Evolutionary conservation across 2,329 filamentous ascomycete genomes (phyloP).

Genomic region (Fusarium torreyae): DNA sequence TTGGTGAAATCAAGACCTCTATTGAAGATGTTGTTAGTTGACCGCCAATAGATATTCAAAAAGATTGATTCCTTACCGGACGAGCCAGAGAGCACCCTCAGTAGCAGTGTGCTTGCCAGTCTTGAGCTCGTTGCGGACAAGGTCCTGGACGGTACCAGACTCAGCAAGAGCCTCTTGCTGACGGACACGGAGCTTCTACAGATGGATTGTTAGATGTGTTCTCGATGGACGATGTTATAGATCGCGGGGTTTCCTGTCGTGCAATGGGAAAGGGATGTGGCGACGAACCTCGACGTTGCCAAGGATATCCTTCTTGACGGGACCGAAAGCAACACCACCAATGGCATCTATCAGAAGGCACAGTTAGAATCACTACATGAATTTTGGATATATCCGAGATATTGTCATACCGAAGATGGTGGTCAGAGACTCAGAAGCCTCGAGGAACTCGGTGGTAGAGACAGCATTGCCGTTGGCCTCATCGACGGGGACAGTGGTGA

Average conservation of each 20-base stretch:
- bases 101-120: constrained; percentile 89
- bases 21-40: constrained; percentile 17
- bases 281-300: constrained; percentile 87
- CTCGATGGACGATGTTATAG: neutral
- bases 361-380: constrained; percentile 24
- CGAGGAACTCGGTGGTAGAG: constrained; percentile 88
- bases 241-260: neutral
- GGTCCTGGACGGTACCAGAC: constrained; percentile 87
- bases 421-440: constrained; percentile 88
- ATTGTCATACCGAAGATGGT: constrained; percentile 81
- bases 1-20: constrained; percentile 96
- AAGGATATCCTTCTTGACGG: constrained; percentile 91
- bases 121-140: constrained; percentile 90
- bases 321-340: constrained; percentile 83
- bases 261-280: constrained; percentile 4
- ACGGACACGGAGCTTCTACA: constrained; percentile 89
- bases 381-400: neutral
- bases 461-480: constrained; percentile 82
- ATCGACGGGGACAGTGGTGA: constrained; percentile 85
- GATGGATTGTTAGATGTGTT: constrained; percentile 36
- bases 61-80: constrained; percentile 71
- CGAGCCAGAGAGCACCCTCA: constrained; percentile 92
- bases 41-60: neutral
- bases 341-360: constrained; percentile 67
- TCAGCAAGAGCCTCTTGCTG: constrained; percentile 83